Base-by-base conservation (phyloP, 306 rosid species). In the Trifolium repens region DNA sequence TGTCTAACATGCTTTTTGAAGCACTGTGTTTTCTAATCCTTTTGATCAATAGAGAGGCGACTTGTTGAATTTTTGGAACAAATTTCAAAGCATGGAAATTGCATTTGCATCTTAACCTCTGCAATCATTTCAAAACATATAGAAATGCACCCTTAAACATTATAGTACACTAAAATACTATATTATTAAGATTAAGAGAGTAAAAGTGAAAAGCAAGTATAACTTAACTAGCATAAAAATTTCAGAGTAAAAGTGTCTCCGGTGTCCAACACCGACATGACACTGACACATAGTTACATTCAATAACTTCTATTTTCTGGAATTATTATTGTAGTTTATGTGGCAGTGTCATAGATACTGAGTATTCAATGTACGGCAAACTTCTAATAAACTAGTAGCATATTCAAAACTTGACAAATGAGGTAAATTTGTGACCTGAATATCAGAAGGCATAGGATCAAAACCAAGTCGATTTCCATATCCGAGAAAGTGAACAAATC, bases 91-190 rank as follows among this genome's bases (percentile, higher is more conserved):
- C 96, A 66, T 94, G 97, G 84, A 90, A 94, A 83, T 94, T 94
- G 79, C 97, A 94, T 89, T 90, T 94, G 88, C 98, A 94, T 88
- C 98, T 87, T 82, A 91, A 35, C 87, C 83, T 90, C 98, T 91
- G 93, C 84, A 77, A 44, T 58, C 6, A 12, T 47, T 55, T 44
- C 70, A 52, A 74, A 71, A 32, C 69, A 69, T 42, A 64, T 39
- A 71, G 52, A 55, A 49, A 24, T 30, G 16, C 58, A 9, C 59
- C 52, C 46, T 42, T 8, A 42, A 42, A 42, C 46, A 13, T 42
- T 42, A 42, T 42, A 42, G 46, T 42, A 42, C 46, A 42, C 46
- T 42, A 49, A 49, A 49, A 49, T 15, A 74, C 16, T 14, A 59
- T 17, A 71, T 17, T 35, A 53, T 35, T 15, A 43, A 44, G 12